A percentile compares a stretch with the other conserved stretches of the same genome.
phyloP scores from a whole-genome alignment of 2,329 filamentous ascomycete species.

The Botrytis elliptica region DNA sequence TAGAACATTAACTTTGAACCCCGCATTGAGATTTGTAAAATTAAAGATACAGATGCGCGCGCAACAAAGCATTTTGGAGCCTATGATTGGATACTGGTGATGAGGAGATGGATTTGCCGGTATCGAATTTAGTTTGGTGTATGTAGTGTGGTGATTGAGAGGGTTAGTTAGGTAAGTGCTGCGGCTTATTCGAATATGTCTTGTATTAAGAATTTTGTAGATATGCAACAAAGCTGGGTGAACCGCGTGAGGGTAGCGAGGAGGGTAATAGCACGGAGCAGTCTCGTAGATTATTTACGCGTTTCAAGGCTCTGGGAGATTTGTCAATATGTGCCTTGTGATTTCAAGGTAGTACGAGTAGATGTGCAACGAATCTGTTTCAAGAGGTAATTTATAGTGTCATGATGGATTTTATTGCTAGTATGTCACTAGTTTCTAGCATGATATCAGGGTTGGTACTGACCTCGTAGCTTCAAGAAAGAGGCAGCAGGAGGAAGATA shows the following conservation, averaged over 20 bases:
- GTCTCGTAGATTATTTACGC: background rate
- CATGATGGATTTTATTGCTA: background rate
- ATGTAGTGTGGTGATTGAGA: background rate
- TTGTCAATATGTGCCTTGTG: background rate
- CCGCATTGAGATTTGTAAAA: background rate
- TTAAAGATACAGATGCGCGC: background rate
- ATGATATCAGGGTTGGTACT: background rate
- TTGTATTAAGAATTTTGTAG: background rate
- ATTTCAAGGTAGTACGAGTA: background rate
- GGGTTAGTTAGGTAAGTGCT: background rate
- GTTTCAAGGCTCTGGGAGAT: background rate
- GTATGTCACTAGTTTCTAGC: background rate
- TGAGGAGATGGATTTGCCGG: background rate
- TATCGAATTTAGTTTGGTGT: background rate
- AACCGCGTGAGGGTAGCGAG: background rate
- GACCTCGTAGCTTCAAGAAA: background rate
- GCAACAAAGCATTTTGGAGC: background rate
- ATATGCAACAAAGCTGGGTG: background rate
- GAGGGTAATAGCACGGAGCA: background rate
- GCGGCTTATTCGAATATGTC: background rate
- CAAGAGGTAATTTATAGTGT: background rate
- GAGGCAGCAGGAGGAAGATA: background rate
- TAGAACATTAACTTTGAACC: background rate
- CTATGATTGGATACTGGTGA: background rate
- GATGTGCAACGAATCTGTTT: background rate